Conservation (phyloP, 2,329 filamentous ascomycete genomes). For the Bipolaris zeicola region DNA sequence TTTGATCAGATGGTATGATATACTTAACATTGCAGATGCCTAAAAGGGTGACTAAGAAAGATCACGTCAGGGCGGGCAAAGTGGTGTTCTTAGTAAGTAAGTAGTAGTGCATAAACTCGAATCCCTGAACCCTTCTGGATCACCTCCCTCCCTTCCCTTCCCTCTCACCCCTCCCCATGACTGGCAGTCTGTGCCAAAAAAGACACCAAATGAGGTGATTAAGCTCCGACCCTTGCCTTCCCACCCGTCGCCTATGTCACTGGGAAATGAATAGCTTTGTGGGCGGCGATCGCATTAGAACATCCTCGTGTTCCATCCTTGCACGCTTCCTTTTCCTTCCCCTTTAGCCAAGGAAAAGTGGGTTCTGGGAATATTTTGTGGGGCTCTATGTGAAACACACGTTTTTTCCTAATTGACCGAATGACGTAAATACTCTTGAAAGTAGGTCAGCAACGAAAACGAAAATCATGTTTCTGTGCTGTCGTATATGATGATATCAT, state of each 20-base stretch:
- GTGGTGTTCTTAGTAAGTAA: too few species aligned
- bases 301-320: not conserved
- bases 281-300: not conserved
- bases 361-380: not conserved
- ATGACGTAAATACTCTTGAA: not conserved
- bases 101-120: too few species aligned
- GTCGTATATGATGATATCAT: too few species aligned
- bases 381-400: not conserved
- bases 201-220: not conserved
- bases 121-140: too few species aligned
- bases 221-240: not conserved
- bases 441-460: too few species aligned
- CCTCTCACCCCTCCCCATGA: not conserved
- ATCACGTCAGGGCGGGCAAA: too few species aligned
- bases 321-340: not conserved
- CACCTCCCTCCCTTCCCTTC: not conserved
- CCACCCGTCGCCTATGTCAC: not conserved
- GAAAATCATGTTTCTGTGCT: too few species aligned
- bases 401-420: not conserved
- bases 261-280: not conserved
- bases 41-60: too few species aligned
- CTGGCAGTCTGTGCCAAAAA: not conserved
- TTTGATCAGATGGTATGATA: too few species aligned
- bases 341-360: not conserved
- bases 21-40: too few species aligned